Evolutionary conservation across 2,329 filamentous ascomycete species (phyloP), one percentile per base, ranked within the genome.

Genomic region (Pseudocercospora pini-densiflorae): DNA sequence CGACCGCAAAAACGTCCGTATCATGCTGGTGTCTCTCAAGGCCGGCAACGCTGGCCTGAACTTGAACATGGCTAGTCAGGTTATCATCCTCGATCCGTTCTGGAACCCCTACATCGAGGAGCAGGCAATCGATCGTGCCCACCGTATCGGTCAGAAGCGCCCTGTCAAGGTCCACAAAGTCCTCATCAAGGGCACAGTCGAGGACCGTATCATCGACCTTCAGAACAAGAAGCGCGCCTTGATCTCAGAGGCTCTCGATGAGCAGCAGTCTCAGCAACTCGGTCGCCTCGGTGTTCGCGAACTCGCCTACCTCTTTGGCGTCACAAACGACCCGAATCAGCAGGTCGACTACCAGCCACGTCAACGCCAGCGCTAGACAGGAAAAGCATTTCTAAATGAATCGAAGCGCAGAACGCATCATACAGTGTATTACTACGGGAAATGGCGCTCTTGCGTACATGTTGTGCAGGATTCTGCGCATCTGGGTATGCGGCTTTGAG

Each of bases 101-200:
- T 97, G 93, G 92, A 97, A 97, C 70, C 94, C 93, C 0, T 97
- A 91, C 76, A 91, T 96, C 58, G 94, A 97, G 80, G 92, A 93
- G 79, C 94, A 97, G 79, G 94, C 94, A 3, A 90, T 97, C 59
- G 94, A 97, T 77, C 90, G 94, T 23, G 92, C 93, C 2, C 91
- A 97, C 78, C 90, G 94, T 9, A 94, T 97, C 71, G 93, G 93
- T 0, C 94, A 97, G 80, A 81, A 84, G 70, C 85, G 85, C 3
- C 82, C 88, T 7, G 94, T 97, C 4, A 85, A 88, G 63, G 90
- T 97, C 0, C 93, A 97, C 76, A 89, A 92, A 3, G 86, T 97
- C 24, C 81, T 97, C 2, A 88, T 94, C 7, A 78, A 88, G 72
- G 85, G 87, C 5, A 97, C 94, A 0, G 91, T 97, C 1, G 94